phyloP scores from a whole-genome alignment of 2,329 filamentous ascomycete species.

The Delphinella strobiligena region DNA sequence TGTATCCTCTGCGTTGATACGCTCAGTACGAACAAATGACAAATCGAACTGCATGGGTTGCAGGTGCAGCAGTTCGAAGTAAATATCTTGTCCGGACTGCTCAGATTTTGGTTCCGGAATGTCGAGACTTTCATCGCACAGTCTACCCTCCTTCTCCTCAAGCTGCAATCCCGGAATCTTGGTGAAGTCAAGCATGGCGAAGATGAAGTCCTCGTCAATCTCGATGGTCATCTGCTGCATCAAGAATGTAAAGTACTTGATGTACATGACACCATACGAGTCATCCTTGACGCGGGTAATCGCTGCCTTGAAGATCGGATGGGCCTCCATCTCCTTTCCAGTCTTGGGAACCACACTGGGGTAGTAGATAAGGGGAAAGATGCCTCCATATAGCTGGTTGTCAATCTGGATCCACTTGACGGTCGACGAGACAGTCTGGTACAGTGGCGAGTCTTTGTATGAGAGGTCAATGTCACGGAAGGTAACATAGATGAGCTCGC shows the following conservation, averaged over 20 bases:
- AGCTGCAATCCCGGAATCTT: slow-evolving; percentile 80
- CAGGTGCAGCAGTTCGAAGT: slow-evolving; percentile 93
- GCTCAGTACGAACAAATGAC: slow-evolving; percentile 92
- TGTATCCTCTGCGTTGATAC: slow-evolving; percentile 92
- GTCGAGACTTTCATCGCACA: slow-evolving; percentile 82
- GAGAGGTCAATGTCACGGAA: slow-evolving; percentile 83
- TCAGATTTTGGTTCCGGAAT: slow-evolving; percentile 84
- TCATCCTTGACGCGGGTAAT: slow-evolving; percentile 95
- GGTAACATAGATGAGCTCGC: slow-evolving; percentile 86
- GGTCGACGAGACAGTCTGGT: slow-evolving; percentile 79
- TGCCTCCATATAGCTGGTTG: slow-evolving; percentile 94
- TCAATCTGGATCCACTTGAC: slow-evolving; percentile 99
- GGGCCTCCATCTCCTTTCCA: slow-evolving; percentile 87
- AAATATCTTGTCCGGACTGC: slow-evolving; percentile 82
- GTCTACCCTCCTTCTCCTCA: slow-evolving; percentile 66
- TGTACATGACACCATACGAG: slow-evolving; percentile 92
- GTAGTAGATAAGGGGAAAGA: slow-evolving; percentile 95
- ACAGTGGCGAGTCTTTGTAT: slow-evolving; percentile 84
- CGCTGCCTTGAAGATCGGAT: slow-evolving; percentile 86
- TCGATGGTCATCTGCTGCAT: slow-evolving; percentile 98
- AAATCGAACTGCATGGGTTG: slow-evolving; percentile 97
- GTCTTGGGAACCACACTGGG: slow-evolving; percentile 96
- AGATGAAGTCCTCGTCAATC: slow-evolving; percentile 96
- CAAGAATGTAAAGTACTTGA: slow-evolving; percentile 92
- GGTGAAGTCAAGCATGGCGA: slow-evolving; percentile 85